Percentiles rank a stretch among this genome's conserved stretches.
These are phyloP conservation scores for Russula abietina DNA, from an alignment of 768 basidiomycete genomes.

Conservation along the genomic window DNA sequence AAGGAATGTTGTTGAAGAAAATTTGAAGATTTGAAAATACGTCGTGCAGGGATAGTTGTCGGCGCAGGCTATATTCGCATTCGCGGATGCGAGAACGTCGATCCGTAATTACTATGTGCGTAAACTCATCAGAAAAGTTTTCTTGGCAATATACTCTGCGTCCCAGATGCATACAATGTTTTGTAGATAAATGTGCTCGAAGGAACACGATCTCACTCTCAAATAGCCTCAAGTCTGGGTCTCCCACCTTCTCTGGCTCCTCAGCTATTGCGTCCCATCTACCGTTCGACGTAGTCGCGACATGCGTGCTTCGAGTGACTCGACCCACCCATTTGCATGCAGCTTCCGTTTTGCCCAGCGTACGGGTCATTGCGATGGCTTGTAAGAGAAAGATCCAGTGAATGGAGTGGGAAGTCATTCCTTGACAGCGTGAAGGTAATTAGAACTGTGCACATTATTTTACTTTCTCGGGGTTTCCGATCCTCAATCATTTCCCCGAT, in stretches of 20 bases:
- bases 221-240: not conserved
- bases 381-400: not conserved
- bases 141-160: not conserved
- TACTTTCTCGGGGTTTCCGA: not conserved
- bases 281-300: constrained; percentile 5
- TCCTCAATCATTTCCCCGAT: constrained; percentile 6
- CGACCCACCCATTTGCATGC: constrained; percentile 7
- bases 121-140: not conserved
- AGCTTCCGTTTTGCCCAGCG: not conserved
- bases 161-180: not conserved
- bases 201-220: not conserved
- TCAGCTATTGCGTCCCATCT: constrained; percentile 7
- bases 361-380: not conserved
- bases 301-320: not conserved
- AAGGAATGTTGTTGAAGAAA: not conserved
- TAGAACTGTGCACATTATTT: not conserved
- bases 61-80: too few relatives aligned
- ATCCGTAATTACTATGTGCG: not conserved
- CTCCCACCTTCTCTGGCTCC: constrained; percentile 1
- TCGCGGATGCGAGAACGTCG: not conserved
- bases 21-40: not conserved
- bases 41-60: not conserved
- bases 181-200: not conserved
- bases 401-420: not conserved
- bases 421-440: not conserved